Percentiles rank a stretch among this genome's conserved stretches.
phyloP scores from a whole-genome alignment of 164 flowering plant species.

The Cinnamomum micranthum region DNA sequence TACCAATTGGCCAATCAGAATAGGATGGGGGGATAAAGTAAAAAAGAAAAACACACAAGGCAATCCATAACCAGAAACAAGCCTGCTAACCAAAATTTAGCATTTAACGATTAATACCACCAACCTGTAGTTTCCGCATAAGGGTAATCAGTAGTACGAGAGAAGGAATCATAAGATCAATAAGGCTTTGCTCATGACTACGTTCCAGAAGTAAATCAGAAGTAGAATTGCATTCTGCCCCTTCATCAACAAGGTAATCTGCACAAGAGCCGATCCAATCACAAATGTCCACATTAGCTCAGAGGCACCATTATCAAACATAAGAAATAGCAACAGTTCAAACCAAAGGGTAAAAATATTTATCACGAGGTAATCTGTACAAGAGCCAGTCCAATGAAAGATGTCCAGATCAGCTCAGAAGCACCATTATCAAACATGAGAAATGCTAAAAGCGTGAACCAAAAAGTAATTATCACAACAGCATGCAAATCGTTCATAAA shows the following conservation, averaged over 20 bases:
- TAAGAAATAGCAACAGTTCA: neutral
- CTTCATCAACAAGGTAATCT: conserved; percentile 99
- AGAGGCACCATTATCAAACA: neutral
- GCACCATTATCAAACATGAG: neutral
- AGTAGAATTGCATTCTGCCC: conserved; percentile 81
- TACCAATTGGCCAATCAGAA: no score
- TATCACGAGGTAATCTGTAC: neutral
- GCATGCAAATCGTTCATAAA: no score
- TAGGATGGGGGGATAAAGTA: no score
- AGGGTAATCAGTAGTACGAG: conserved; percentile 63
- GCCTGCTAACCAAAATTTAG: neutral
- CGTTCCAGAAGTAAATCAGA: conserved; percentile 87
- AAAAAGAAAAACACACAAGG: neutral
- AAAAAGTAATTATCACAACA: neutral
- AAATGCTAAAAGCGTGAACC: neutral
- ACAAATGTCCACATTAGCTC: neutral
- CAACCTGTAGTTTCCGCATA: conserved; percentile 79
- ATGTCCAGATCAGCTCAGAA: neutral
- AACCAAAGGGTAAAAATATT: neutral
- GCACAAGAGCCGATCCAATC: conserved; percentile 18
- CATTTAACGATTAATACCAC: neutral
- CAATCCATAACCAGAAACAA: neutral
- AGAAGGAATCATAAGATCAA: conserved; percentile 82
- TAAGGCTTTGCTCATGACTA: conserved; percentile 76
- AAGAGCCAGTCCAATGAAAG: conserved; percentile 14